phyloP scores from a whole-genome alignment of 2,329 filamentous ascomycete genomes.

The Lachnellula suecica region DNA sequence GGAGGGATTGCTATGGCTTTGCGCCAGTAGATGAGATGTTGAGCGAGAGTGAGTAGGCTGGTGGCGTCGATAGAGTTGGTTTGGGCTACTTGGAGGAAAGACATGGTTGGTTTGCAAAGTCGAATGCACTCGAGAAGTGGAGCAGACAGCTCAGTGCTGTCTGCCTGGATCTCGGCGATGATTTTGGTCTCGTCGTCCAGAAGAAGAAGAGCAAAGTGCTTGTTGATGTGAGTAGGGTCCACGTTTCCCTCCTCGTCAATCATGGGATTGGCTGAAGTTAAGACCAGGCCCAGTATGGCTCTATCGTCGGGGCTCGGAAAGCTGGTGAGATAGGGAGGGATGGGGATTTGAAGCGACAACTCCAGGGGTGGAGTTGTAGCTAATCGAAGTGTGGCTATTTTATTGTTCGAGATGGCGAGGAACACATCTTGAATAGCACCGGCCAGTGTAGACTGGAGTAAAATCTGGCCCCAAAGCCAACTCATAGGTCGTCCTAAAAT shows the following conservation, averaged over 20 bases:
- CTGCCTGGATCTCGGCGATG: slow-evolving; percentile 71
- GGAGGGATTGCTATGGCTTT: slow-evolving; percentile 89
- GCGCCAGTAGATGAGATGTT: slow-evolving; percentile 95
- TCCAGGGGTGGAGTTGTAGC: slow-evolving; percentile 57
- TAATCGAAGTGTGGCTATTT: slow-evolving; percentile 81
- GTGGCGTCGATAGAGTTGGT: slow-evolving; percentile 71
- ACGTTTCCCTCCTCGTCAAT: slow-evolving; percentile 66
- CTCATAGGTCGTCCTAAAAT: slow-evolving; percentile 49
- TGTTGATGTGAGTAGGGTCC: slow-evolving; percentile 70
- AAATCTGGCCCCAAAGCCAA: slow-evolving; percentile 67
- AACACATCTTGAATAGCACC: slow-evolving; percentile 81
- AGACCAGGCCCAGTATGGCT: slow-evolving; percentile 74
- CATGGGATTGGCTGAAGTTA: slow-evolving; percentile 82
- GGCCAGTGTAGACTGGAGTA: slow-evolving; percentile 74
- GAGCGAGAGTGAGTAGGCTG: slow-evolving; percentile 83
- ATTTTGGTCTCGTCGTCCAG: slow-evolving; percentile 78
- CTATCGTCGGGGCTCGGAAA: slow-evolving; percentile 68
- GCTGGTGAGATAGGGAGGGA: slow-evolving; percentile 67
- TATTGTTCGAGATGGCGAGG: slow-evolving; percentile 76
- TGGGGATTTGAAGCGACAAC: slow-evolving; percentile 63
- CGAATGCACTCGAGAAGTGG: slow-evolving; percentile 81
- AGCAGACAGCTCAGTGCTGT: slow-evolving; percentile 72
- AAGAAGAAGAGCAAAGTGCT: slow-evolving; percentile 83
- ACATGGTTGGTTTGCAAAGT: slow-evolving; percentile 67
- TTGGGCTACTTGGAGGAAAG: slow-evolving; percentile 70